A percentile compares a stretch with the other conserved stretches of the same genome.
These are phyloP conservation scores for Solanum dulcamara DNA, from an alignment of 257 asterid genomes.

Conservation along the genomic window DNA sequence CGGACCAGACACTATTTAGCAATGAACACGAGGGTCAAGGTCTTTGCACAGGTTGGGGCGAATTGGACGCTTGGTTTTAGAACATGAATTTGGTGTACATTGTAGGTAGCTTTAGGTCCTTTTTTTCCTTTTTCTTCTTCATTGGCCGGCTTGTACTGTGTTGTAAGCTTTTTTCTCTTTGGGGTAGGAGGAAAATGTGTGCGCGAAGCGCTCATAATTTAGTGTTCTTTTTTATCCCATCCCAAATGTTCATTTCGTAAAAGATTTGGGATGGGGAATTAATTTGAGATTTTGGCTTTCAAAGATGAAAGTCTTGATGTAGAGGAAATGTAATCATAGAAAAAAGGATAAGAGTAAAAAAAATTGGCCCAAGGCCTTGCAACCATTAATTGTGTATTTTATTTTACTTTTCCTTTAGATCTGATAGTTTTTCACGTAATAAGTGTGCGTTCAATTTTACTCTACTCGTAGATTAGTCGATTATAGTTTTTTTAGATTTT, in stretches of 20 bases:
- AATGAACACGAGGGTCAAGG: constrained; percentile 82
- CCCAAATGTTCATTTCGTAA: constrained; percentile 18
- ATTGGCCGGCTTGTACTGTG: constrained; percentile 1
- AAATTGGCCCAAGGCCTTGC: not conserved
- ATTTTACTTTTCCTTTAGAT: not conserved
- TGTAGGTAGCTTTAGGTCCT: constrained; percentile 32
- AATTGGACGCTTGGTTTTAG: constrained; percentile 60
- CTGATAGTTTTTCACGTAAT: not conserved
- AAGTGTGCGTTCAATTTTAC: not conserved
- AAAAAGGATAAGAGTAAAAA: not conserved
- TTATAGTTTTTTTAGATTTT: not conserved
- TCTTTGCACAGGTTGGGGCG: constrained; percentile 98
- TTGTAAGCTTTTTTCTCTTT: not conserved
- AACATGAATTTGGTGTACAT: constrained; percentile 37
- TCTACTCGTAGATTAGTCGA: not conserved
- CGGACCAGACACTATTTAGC: constrained; percentile 91
- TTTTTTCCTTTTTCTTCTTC: not conserved
- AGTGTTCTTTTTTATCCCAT: constrained; percentile 18
- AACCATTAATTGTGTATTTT: not conserved
- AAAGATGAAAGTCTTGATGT: constrained; percentile 56
- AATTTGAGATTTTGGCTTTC: constrained; percentile 46
- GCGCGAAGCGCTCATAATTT: constrained; percentile 42
- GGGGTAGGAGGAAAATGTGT: constrained; percentile 14
- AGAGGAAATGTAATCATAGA: constrained; percentile 10
- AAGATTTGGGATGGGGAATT: constrained; percentile 35